Percentiles rank a stretch among this genome's conserved stretches.
Conservation (phyloP, 805 yeast genomes). For the Schizosaccharomyces osmophilus region DNA sequence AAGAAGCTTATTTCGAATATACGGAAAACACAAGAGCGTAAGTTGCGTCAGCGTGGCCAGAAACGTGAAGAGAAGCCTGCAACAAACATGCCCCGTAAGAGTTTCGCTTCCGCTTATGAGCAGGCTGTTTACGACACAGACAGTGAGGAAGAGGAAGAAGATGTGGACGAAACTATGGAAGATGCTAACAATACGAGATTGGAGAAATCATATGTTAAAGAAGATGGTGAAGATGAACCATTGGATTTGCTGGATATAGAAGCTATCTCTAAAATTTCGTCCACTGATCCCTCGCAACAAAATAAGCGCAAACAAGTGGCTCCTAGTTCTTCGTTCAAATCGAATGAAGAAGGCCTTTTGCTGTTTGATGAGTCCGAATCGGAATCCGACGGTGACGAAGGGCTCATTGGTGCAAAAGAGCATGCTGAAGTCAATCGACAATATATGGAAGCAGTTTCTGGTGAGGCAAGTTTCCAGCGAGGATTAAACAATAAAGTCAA, state of each 20-base stretch:
- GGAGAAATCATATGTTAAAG: slow-evolving; percentile 5
- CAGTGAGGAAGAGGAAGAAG: slow-evolving; percentile 30
- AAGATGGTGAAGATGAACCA: slow-evolving; percentile 34
- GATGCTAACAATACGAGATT: slow-evolving; percentile 2
- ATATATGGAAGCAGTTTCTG: slow-evolving; percentile 48
- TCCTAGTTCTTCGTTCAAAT: slow-evolving; percentile 16
- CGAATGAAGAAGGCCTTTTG: slow-evolving; percentile 39
- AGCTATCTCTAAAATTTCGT: slow-evolving; percentile 68
- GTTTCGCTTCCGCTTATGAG: slow-evolving; percentile 69
- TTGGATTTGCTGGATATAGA: slow-evolving; percentile 69
- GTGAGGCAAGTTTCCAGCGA: slow-evolving; percentile 62
- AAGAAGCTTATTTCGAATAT: slow-evolving; percentile 61
- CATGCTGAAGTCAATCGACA: slow-evolving; percentile 66
- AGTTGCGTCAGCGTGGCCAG: slow-evolving; percentile 38
- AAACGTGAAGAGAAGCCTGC: slow-evolving; percentile 6
- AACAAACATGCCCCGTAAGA: slow-evolving; percentile 17
- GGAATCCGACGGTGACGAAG: slow-evolving; percentile 10
- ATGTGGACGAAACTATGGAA: slow-evolving; percentile 17
- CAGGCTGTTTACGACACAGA: slow-evolving; percentile 62
- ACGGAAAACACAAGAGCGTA: slow-evolving; percentile 63
- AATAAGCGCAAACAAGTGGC: slow-evolving; percentile 15
- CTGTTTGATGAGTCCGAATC: slow-evolving; percentile 31
- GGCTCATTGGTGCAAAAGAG: slow-evolving; percentile 66
- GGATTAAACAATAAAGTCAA: not conserved
- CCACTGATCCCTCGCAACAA: slow-evolving; percentile 48